Evolutionary conservation across 2,329 filamentous ascomycete species (phyloP).

Genomic region (Microthyrium microscopicum): DNA sequence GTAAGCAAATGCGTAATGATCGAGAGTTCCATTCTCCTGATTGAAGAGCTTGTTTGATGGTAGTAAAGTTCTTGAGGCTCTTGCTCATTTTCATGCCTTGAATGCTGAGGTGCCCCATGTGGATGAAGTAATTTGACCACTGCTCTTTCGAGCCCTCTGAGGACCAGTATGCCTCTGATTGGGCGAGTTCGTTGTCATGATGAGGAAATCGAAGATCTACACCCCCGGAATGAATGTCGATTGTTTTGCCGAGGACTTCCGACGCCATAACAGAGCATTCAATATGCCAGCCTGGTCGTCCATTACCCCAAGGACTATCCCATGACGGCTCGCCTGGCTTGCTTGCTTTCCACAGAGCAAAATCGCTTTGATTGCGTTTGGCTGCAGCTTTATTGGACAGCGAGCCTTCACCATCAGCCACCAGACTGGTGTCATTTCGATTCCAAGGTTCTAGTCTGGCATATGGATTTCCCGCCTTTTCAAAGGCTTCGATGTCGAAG

Average conservation of each 20-base stretch:
- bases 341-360: slow-evolving; percentile 84
- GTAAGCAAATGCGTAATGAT: slow-evolving; percentile 67
- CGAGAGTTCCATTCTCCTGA: slow-evolving; percentile 58
- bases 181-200: slow-evolving; percentile 82
- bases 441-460: slow-evolving; percentile 74
- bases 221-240: slow-evolving; percentile 89
- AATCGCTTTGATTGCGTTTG: slow-evolving; percentile 69
- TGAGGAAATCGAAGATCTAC: slow-evolving; percentile 85
- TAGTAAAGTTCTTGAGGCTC: slow-evolving; percentile 88
- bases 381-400: slow-evolving; percentile 40
- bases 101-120: slow-evolving; percentile 87
- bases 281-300: slow-evolving; percentile 89
- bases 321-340: slow-evolving; percentile 87
- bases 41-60: slow-evolving; percentile 66
- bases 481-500: slow-evolving; percentile 80
- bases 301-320: slow-evolving; percentile 74
- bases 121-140: slow-evolving; percentile 92
- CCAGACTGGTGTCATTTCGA: slow-evolving; percentile 63
- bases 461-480: slow-evolving; percentile 70
- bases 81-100: slow-evolving; percentile 93
- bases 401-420: slow-evolving; percentile 80
- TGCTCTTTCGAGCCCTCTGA: slow-evolving; percentile 30
- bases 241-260: slow-evolving; percentile 63
- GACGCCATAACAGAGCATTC: slow-evolving; percentile 91
- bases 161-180: slow-evolving; percentile 71